These are phyloP conservation scores for Ustilago curta DNA, from an alignment of 1,284 basidiomycete genomes.

Conservation along the genomic window DNA sequence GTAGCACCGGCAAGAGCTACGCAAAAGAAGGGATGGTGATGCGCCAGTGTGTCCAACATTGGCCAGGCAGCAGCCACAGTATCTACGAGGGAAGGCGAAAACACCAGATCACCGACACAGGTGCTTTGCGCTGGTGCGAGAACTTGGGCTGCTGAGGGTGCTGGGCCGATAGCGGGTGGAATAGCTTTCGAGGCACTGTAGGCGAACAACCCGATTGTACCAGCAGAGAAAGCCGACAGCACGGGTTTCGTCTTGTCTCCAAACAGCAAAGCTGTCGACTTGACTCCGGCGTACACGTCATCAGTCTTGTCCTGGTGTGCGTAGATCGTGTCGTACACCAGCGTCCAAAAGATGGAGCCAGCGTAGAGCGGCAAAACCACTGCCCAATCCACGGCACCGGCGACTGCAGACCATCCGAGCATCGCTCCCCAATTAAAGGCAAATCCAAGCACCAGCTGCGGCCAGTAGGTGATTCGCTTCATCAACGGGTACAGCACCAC, in stretches of 20 bases:
- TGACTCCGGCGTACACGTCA: conserved; percentile 88
- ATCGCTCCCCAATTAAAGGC: conserved; percentile 98
- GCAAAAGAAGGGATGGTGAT: conserved; percentile 77
- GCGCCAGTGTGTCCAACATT: conserved; percentile 25
- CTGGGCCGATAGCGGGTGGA: conserved; percentile 19
- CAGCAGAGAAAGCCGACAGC: conserved; percentile 79
- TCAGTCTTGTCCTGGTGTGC: conserved; percentile 98
- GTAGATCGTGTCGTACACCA: conserved; percentile 98
- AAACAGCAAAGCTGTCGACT: conserved; percentile 93
- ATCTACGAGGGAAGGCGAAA: conserved; percentile 26
- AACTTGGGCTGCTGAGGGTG: conserved; percentile 11
- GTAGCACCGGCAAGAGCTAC: conserved; percentile 80
- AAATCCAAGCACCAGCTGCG: conserved; percentile 80
- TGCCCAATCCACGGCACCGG: conserved; percentile 82
- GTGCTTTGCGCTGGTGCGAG: conserved; percentile 11
- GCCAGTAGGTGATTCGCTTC: conserved; percentile 98
- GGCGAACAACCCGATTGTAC: conserved; percentile 80
- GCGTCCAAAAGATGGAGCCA: conserved; percentile 90
- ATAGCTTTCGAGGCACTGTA: conserved; percentile 72
- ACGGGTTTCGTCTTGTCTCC: conserved; percentile 78
- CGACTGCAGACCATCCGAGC: conserved; percentile 94
- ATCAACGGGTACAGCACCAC: conserved; percentile 94
- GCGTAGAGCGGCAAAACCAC: conserved; percentile 84
- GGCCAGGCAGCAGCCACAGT: conserved; percentile 10
- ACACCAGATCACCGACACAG: conserved; percentile 27